A percentile compares a stretch with the other conserved stretches of the same genome.
Evolutionary conservation across 306 rosid species (phyloP).

Genomic region (Begonia masoniana): DNA sequence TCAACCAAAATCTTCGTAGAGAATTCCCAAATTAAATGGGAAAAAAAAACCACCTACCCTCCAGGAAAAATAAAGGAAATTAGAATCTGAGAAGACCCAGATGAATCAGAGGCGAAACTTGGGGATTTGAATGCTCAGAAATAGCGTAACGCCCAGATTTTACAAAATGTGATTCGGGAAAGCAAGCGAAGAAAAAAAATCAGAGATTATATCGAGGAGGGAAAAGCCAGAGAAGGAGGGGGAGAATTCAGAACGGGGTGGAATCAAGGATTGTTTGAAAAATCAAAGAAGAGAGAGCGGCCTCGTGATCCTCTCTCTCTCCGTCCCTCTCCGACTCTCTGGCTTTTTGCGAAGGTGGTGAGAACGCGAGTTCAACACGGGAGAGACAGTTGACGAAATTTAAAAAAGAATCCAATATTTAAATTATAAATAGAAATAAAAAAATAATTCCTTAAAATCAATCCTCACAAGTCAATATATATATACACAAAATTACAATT

Average conservation of each 20-base stretch:
- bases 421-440: too few relatives aligned
- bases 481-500: too few relatives aligned
- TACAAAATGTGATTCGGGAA: neutral
- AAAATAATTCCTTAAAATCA: too few relatives aligned
- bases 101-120: neutral
- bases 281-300: neutral
- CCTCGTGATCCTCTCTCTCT: neutral
- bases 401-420: neutral
- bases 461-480: too few relatives aligned
- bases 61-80: neutral
- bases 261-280: neutral
- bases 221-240: neutral
- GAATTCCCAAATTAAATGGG: too few relatives aligned
- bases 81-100: neutral
- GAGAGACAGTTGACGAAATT: neutral
- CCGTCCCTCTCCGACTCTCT: neutral
- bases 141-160: neutral
- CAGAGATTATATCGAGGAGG: neutral
- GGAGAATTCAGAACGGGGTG: neutral
- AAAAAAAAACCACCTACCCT: too few relatives aligned
- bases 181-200: neutral
- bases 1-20: neutral
- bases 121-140: too few relatives aligned
- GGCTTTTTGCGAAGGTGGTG: neutral
- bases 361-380: slow-evolving; percentile 2